phyloP scores from a whole-genome alignment of 768 basidiomycete species.

The Naganishia randhawae region DNA sequence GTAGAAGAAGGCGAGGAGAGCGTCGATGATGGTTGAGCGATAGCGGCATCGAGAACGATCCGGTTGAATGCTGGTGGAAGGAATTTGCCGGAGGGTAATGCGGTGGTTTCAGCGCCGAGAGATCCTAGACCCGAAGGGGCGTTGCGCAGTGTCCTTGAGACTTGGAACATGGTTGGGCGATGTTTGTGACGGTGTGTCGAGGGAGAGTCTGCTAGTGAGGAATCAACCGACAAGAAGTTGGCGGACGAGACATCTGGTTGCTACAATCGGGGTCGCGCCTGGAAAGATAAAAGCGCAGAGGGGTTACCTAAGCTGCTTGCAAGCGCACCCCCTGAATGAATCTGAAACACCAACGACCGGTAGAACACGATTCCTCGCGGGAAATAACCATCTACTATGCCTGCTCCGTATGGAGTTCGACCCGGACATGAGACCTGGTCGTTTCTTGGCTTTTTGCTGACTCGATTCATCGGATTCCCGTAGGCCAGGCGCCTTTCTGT shows the following conservation, averaged over 20 bases:
- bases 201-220: not conserved
- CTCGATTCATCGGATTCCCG: not conserved
- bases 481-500: not conserved
- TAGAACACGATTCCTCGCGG: not conserved
- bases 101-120: not conserved
- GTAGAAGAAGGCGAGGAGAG: not conserved
- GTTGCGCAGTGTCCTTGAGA: not conserved
- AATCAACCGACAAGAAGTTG: not conserved
- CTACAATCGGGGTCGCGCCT: not conserved
- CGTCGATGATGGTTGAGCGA: constrained; percentile 29
- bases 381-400: not conserved
- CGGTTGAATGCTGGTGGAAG: constrained; percentile 34
- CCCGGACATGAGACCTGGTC: no score
- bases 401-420: not conserved
- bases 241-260: no score
- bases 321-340: constrained; percentile 2
- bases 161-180: not conserved
- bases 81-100: constrained; percentile 21
- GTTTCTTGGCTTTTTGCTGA: not conserved
- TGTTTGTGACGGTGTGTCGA: not conserved
- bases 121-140: constrained; percentile 1
- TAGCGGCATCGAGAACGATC: constrained; percentile 14
- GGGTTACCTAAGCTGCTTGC: constrained; percentile 1
- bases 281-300: constrained; percentile 3
- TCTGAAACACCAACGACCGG: constrained; percentile 3